Conservation (phyloP, 768 basidiomycete genomes). For the Hortiboletus campestris region DNA sequence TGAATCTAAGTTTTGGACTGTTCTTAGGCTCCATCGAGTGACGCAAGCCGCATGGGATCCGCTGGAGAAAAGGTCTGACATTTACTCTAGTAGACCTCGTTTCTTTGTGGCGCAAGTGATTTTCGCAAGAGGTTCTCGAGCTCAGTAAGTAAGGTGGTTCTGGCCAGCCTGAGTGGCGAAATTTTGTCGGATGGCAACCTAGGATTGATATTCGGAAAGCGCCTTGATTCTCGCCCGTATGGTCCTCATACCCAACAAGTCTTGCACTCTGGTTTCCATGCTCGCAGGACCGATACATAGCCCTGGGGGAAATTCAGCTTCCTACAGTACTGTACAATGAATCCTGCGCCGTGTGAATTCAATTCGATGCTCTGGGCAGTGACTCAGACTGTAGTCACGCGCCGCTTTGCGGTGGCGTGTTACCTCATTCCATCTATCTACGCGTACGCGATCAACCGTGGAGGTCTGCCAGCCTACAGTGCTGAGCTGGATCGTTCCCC, state of each 20-base stretch:
- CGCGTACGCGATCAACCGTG: constrained; percentile 16
- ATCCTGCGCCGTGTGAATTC: too few species aligned
- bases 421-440: constrained; percentile 5
- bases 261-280: not conserved
- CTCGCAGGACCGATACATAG: not conserved
- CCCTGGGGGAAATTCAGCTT: too few species aligned
- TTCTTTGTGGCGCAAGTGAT: not conserved
- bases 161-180: not conserved
- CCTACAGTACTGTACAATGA: too few species aligned
- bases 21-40: not conserved
- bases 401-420: not conserved
- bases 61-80: not conserved
- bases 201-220: too few species aligned
- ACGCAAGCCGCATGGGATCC: not conserved
- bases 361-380: not conserved
- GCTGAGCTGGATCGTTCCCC: not conserved
- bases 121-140: not conserved
- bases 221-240: not conserved
- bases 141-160: not conserved
- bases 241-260: not conserved
- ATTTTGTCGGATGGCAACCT: not conserved
- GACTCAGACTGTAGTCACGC: constrained; percentile 5
- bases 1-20: not conserved
- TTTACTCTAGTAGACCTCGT: not conserved
- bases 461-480: not conserved